These are phyloP conservation scores for Cladobotryum protrusum DNA, from an alignment of 2,329 filamentous ascomycete species.

Conservation along the genomic window DNA sequence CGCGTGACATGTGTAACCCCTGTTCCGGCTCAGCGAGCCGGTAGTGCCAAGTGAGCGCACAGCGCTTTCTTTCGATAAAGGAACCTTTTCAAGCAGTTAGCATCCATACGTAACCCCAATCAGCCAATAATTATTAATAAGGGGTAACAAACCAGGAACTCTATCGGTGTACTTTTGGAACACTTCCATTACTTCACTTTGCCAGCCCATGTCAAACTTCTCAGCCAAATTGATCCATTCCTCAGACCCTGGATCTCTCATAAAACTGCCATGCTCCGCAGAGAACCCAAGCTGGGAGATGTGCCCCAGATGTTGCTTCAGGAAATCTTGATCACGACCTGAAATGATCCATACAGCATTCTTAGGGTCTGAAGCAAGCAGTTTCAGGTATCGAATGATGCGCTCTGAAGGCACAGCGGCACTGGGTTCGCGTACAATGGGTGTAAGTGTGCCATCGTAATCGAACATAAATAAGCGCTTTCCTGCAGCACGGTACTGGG, in stretches of 20 bases:
- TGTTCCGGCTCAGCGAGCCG: constrained; percentile 83
- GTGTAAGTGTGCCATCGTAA: constrained; percentile 94
- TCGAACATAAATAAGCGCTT: constrained; percentile 97
- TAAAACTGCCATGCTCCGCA: constrained; percentile 94
- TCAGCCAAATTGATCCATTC: constrained; percentile 88
- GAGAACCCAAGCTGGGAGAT: constrained; percentile 86
- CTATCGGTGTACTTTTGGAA: constrained; percentile 86
- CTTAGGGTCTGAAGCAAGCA: constrained; percentile 68
- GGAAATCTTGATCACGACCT: constrained; percentile 85
- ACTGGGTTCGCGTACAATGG: constrained; percentile 87
- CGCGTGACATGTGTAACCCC: constrained; percentile 69
- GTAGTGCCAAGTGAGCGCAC: constrained; percentile 96
- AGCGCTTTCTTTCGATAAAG: constrained; percentile 90
- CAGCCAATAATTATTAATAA: background rate
- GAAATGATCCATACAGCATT: constrained; percentile 99
- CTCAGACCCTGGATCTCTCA: constrained; percentile 68
- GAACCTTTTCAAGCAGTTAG: constrained; percentile 50
- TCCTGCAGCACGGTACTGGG: constrained; percentile 65
- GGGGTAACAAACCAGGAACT: constrained; percentile 60
- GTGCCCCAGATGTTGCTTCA: constrained; percentile 87
- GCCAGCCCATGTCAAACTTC: constrained; percentile 86
- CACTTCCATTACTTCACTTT: constrained; percentile 72
- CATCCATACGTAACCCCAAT: background rate
- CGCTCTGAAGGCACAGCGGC: constrained; percentile 82
- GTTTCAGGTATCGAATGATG: constrained; percentile 72